Base-by-base conservation (phyloP, 1,284 basidiomycete species). In the Cryptococcus sp. region DNA sequence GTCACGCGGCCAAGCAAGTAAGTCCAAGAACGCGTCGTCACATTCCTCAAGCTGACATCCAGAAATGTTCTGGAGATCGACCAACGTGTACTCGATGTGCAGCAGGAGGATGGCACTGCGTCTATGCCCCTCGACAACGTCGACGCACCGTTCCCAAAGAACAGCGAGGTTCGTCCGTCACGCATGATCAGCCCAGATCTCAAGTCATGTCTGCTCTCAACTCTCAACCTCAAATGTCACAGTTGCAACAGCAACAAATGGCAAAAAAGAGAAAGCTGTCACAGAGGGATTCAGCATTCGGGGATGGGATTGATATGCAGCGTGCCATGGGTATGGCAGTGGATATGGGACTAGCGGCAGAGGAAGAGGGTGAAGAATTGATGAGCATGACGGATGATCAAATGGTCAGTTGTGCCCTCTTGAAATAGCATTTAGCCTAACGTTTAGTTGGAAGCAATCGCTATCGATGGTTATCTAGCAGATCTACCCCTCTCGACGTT, bases 61-160 rank as follows among this genome's bases (percentile, higher is more conserved):
- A 74, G 63, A 73, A 73, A 64, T 76, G 74, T 49, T 74, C 72
- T 11, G 70, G 70, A 24, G 72, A 76, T 31, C 60, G 70, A 10
- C 74, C 74, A 2, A 61, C 63, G 11, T 76, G 74, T 52, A 67
- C 67, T 2, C 65, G 74, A 3, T 76, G 74, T 49, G 59, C 62
- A 2, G 64, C 68, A 18, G 72, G 72, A 14, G 66, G 67, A 25
- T 75, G 73, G 73, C 52, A 61, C 31, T 75, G 73, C 51, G 54
- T 63, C 46, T 75, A 75, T 49, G 72, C 73, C 0, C 70, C 72
- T 7, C 69, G 73, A 13, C 70, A 72, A 55, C 69, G 73, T 18
- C 59, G 73, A 22, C 65, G 72, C 10, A 74, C 70, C 10, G 69
- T 71, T 0, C 72, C 72, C 31, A 73, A 73, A 54, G 65, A 71